phyloP scores from a whole-genome alignment of 108 stramenopile genomes.

The Conticribra weissflogii region DNA sequence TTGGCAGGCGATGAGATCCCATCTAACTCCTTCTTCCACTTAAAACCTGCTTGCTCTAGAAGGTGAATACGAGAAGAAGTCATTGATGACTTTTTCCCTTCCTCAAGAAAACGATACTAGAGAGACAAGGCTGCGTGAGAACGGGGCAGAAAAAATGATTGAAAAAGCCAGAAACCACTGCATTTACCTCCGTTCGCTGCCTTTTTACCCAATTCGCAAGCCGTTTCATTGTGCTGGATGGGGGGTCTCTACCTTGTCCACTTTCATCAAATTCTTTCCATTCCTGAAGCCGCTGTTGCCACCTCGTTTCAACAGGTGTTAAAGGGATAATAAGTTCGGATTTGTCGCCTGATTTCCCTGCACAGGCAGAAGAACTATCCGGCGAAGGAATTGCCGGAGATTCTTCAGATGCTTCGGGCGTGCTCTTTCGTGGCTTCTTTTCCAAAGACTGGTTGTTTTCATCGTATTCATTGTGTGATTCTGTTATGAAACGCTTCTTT shows the following conservation, averaged over 20 bases:
- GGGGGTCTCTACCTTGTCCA: background rate
- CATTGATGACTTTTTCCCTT: background rate
- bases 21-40: background rate
- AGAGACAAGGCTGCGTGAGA: background rate
- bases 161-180: too few species aligned
- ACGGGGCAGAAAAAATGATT: background rate
- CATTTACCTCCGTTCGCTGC: background rate
- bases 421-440: too few species aligned
- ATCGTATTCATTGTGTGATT: too few species aligned
- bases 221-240: background rate
- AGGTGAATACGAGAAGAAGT: background rate
- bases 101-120: background rate
- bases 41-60: background rate
- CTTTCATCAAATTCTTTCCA: background rate
- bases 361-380: too few species aligned
- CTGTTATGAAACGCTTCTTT: too few species aligned
- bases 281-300: background rate
- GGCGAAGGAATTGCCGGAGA: too few species aligned
- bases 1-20: background rate
- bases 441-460: too few species aligned
- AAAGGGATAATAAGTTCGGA: too few species aligned
- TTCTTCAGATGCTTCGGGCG: too few species aligned
- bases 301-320: background rate
- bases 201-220: background rate
- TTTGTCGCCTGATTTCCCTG: too few species aligned